Evolutionary conservation across 257 asterid species (phyloP), one percentile per base, ranked within the genome.

Genomic region (Henckelia pumila): DNA sequence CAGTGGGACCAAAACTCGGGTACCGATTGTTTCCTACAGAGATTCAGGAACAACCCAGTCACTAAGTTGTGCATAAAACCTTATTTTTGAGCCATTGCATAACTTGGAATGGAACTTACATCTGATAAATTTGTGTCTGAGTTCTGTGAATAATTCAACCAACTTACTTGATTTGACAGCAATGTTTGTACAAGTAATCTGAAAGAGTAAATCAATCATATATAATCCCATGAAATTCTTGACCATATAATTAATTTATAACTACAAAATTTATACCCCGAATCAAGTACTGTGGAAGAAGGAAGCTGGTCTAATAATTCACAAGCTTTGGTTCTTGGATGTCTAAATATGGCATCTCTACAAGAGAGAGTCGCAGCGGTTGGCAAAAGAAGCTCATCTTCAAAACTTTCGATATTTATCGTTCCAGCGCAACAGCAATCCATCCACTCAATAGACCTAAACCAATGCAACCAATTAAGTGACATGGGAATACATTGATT

Each of bases 391-490:
- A 76, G 73, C 47, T 78, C 85, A 1, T 80, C 90, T 30, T 80
- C 87, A 22, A 56, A 70, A 56, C 63, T 76, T 63, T 73, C 71
- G 0, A 29, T 59, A 30, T 70, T 72, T 73, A 79, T 86, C 57
- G 78, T 71, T 70, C 96, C 98, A 60, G 78, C 98, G 75, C 96
- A 92, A 64, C 92, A 87, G 63, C 98, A 92, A 59, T 80, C 86
- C 79, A 77, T 74, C 95, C 88, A 84, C 84, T 92, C 96, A 63
- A 92, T 83, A 57, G 83, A 80, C 84, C 96, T 89, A 70, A 44
- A 19, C 49, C 17, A 32, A 20, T 29, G n/a, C n/a, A n/a, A n/a
- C n/a, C n/a, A n/a, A n/a, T n/a, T 64, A 69, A 64, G 2, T 20
- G 56, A 9, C 6, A 17, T 7, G 21, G 7, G 1, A 53, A 8